Conservation (phyloP, 1,284 basidiomycete genomes). For the Gomphus bonarii region DNA sequence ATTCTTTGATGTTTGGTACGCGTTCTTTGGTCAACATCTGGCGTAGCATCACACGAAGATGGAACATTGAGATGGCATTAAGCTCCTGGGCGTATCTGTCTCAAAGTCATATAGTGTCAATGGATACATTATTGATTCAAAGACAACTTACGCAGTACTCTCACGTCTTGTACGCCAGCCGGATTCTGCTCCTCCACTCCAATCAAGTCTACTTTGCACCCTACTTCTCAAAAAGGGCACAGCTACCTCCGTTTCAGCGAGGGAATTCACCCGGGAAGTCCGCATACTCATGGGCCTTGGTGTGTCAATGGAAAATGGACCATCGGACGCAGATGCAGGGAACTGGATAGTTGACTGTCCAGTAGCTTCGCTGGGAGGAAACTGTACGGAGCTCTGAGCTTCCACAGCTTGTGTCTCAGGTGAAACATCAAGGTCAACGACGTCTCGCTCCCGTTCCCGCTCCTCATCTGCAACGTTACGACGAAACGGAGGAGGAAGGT, state of each 20-base stretch:
- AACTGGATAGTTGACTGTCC: conserved; percentile 67
- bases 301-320: conserved; percentile 30
- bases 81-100: conserved; percentile 70
- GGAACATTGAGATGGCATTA: conserved; percentile 75
- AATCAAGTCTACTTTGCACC: conserved; percentile 66
- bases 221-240: conserved; percentile 75
- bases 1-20: conserved; percentile 71
- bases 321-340: conserved; percentile 37
- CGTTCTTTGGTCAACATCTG: conserved; percentile 76
- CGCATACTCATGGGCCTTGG: conserved; percentile 37
- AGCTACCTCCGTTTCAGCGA: conserved; percentile 53
- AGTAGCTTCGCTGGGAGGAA: conserved; percentile 39
- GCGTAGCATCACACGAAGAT: conserved; percentile 79
- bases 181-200: conserved; percentile 42
- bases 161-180: conserved; percentile 74
- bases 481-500: conserved; percentile 69
- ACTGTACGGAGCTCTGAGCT: conserved; percentile 38
- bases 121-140: background rate
- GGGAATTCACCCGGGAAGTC: conserved; percentile 54
- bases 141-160: conserved; percentile 61
- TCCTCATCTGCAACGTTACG: conserved; percentile 73
- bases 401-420: conserved; percentile 32
- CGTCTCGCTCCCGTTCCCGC: conserved; percentile 21
- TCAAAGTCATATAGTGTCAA: conserved; percentile 8
- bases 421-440: conserved; percentile 29